These are phyloP conservation scores for Thermochaetoides thermophila DNA, from an alignment of 495 filamentous ascomycete species.

Conservation along the genomic window DNA sequence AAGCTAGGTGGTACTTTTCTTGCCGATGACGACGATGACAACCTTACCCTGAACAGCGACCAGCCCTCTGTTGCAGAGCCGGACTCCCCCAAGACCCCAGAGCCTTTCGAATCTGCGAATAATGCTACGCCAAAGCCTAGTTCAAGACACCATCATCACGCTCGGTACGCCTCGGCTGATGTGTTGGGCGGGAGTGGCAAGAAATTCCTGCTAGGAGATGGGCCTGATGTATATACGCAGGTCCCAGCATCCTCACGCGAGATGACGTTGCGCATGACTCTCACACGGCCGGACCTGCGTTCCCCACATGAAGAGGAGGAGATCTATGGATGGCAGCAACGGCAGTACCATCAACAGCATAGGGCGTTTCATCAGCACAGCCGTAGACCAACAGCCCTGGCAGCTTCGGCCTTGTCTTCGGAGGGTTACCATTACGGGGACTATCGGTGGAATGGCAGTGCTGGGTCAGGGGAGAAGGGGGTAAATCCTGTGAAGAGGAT, in stretches of 20 bases:
- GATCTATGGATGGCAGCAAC: conserved; percentile 41
- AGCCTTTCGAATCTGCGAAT: conserved; percentile 26
- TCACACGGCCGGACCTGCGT: conserved; percentile 76
- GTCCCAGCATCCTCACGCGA: conserved; percentile 50
- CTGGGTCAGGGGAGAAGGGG: conserved; percentile 20
- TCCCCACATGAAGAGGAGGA: conserved; percentile 49
- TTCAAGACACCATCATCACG: conserved; percentile 21
- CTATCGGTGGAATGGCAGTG: conserved; percentile 13
- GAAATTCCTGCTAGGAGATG: too few species aligned
- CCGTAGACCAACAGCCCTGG: conserved; percentile 16
- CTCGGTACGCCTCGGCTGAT: conserved; percentile 13
- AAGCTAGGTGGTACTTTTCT: conserved; percentile 32
- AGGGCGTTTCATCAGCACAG: conserved; percentile 15
- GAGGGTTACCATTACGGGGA: conserved; percentile 10
- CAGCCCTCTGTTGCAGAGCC: conserved; percentile 35
- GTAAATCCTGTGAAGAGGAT: conserved; percentile 27
- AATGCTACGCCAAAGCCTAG: conserved; percentile 12
- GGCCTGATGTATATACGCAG: conserved; percentile 37
- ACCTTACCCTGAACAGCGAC: conserved; percentile 30
- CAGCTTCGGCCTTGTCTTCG: conserved; percentile 7
- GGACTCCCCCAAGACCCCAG: conserved; percentile 40
- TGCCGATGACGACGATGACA: conserved; percentile 29
- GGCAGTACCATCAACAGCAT: too few species aligned
- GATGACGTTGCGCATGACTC: conserved; percentile 91
- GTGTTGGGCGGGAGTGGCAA: conserved; percentile 4